These are phyloP conservation scores for Syncephalastrum monosporum DNA, from an alignment of 371 early-diverging fungal species.

Conservation along the genomic window DNA sequence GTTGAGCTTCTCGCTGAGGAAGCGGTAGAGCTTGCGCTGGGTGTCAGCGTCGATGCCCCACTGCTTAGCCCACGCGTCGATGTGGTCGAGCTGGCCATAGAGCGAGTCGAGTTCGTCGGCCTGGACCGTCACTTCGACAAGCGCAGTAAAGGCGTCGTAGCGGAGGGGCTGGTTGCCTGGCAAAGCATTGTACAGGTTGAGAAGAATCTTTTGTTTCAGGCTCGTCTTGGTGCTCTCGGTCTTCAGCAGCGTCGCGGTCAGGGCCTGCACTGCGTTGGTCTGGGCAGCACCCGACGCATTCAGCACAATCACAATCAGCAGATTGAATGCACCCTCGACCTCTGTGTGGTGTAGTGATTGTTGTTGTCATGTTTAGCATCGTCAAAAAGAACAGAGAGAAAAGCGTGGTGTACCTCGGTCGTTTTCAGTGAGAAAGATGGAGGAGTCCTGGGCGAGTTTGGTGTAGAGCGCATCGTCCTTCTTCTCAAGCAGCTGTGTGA, in stretches of 20 bases:
- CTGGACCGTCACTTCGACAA: conserved; percentile 73
- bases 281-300: conserved; percentile 32
- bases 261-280: conserved; percentile 43
- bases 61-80: conserved; percentile 70
- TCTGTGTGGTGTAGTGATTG: conserved; percentile 33
- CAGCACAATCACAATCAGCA: conserved; percentile 62
- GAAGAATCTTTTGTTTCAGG: conserved; percentile 68
- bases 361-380: background rate
- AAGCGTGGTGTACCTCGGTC: conserved; percentile 52
- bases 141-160: conserved; percentile 69
- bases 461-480: conserved; percentile 60
- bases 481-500: conserved; percentile 52
- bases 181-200: conserved; percentile 81
- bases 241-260: conserved; percentile 55
- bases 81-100: conserved; percentile 59
- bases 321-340: conserved; percentile 72
- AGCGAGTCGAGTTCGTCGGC: conserved; percentile 73
- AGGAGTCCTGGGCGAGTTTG: conserved; percentile 60
- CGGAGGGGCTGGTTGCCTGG: conserved; percentile 65
- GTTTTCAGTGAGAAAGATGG: conserved; percentile 56
- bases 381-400: background rate
- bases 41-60: conserved; percentile 70
- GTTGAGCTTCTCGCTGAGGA: conserved; percentile 64
- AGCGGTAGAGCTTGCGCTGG: conserved; percentile 62
- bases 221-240: conserved; percentile 49